Base-by-base conservation (phyloP, 2,329 filamentous ascomycete genomes). In the Alternaria atra region DNA sequence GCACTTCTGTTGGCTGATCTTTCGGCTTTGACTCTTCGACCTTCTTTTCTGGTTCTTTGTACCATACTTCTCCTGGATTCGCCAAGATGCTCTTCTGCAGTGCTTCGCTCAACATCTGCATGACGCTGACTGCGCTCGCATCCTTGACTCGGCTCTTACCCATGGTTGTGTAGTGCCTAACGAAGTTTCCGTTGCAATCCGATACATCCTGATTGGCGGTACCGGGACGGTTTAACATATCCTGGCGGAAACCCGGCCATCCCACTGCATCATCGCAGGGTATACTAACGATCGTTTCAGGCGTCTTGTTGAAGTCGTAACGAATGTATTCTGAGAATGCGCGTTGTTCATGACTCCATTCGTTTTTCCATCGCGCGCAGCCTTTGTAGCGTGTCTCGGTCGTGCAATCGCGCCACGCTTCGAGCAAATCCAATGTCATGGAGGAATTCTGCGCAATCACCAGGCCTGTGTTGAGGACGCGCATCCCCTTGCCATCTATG, bases 401-500 rank as follows among this genome's bases (percentile, higher is more conserved):
- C 15, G 75, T 71, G 51, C 75, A 79, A 10, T 67, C 65, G 30
- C 64, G 61, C 76, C 76, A 79, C 39, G 70, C 69, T 10, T 73
- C 63, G 17, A 78, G 58, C 52, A 79, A 62, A 25, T 72, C 71
- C 29, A 66, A 52, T 1, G 74, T 73, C 20, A 57, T 55, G 6
- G 58, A 46, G 13, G 69, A 52, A 55, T 70, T 70, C 53, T 81
- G 80, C 2, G 76, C 76, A 34, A 80, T 67, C 20, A 82, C 65
- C 47, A 81, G 77, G 8, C 80, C 80, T 0, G 74, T 79, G 50
- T 82, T 82, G 29, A 80, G 69, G 7, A 79, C 71, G 8, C 71
- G 68, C 8, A 67, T 57, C 15, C 77, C 77, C 34, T 75, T 71
- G 51, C 70, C 71, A 60, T 83, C 81, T 35, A 59, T 70, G 66